Conservation (phyloP, 495 filamentous ascomycete genomes). For the Terfezia claveryi region DNA sequence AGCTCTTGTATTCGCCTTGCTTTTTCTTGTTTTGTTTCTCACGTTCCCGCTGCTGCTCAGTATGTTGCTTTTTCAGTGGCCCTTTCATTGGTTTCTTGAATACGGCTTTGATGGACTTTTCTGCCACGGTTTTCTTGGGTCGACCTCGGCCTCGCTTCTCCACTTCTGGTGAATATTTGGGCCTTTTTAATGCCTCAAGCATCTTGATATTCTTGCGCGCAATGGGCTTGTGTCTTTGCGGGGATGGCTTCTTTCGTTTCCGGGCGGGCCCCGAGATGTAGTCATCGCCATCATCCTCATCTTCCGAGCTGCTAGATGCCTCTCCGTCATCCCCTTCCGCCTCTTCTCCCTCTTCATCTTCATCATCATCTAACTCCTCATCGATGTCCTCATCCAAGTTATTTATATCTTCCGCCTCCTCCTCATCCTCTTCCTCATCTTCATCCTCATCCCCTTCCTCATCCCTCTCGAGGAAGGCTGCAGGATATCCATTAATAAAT, state of each 20-base stretch:
- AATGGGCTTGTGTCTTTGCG: neutral
- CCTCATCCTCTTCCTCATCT: neutral
- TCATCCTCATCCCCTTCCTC: neutral
- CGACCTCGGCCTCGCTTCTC: neutral
- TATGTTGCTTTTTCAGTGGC: neutral
- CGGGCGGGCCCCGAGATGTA: neutral
- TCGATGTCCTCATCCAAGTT: neutral
- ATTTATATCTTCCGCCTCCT: neutral
- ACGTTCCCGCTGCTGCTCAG: slow-evolving; percentile 1
- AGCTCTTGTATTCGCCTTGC: neutral
- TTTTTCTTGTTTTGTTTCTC: slow-evolving; percentile 3
- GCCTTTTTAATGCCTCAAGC: neutral
- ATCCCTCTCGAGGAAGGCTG: neutral
- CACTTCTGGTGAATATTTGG: neutral
- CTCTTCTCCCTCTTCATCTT: neutral
- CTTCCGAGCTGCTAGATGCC: neutral
- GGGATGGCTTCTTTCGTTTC: neutral
- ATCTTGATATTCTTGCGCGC: neutral
- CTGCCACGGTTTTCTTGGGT: neutral
- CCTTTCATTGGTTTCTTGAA: neutral
- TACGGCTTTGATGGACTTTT: neutral
- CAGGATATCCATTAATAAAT: neutral
- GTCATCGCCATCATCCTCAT: neutral
- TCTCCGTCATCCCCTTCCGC: neutral
- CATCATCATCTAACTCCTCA: neutral